Evolutionary conservation across 768 basidiomycete genomes (phyloP), one percentile per base, ranked within the genome.

Genomic region (Leccinum boreale): DNA sequence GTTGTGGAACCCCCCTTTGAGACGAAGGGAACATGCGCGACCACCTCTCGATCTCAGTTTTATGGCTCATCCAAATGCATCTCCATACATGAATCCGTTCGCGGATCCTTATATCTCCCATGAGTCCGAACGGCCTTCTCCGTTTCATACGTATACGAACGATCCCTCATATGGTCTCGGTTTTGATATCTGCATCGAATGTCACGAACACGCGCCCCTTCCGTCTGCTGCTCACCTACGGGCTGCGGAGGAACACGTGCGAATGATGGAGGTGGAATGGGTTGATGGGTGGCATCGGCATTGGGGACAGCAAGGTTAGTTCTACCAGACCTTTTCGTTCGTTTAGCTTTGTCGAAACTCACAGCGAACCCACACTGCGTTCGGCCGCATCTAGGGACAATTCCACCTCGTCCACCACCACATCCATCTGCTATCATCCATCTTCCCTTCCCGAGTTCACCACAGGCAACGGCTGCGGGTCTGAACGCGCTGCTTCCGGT

Each of bases 161-260:
- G 78, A 79, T 62, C 80, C 82, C 15, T 65, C 61, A 29, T 60
- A 75, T n/a, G 86, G 85, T 33, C 75, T 80, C 58, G 90, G 89
- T 15, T 94, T 86, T 67, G 87, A 93, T 66, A 83, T 96, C 45
- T 94, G 92, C 70, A 82, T 96, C 59, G 92, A 96, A 73, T 92
- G 90, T 67, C 88, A 90, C 66, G 91, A 94, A 62, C 75, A 83
- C 33, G 90, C 90, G 2, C 85, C 86, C 14, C 87, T 90, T 70
- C 89, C 92, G 0, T 78, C 79, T n/a, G 57, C 78, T 0, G 77
- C 81, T 35, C 86, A 90, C 65, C 71, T 92, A 36, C 79, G 84
- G 52, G 85, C 84, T 3, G 89, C 87, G 8, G 89, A 93, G 69
- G 90, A 92, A 58, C 89, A 92, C 63, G 66, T 94, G 10, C 73